Percentiles rank a stretch among this genome's conserved stretches.
Conservation (phyloP, 2,329 filamentous ascomycete species). For the Cyphellophora europaea region DNA sequence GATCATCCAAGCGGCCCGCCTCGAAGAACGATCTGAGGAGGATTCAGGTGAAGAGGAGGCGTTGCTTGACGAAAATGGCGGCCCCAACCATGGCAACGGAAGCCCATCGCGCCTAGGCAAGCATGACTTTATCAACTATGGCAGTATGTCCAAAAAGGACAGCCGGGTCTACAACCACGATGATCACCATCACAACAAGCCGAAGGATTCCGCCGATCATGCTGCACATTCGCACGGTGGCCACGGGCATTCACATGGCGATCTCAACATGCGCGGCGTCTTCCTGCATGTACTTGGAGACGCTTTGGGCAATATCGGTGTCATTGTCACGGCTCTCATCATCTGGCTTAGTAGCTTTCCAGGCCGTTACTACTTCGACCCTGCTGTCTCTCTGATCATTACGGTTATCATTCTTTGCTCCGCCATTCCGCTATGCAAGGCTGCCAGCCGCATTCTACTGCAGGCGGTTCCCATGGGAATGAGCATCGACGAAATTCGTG, state of each 20-base stretch:
- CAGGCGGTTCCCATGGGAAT: constrained; percentile 90
- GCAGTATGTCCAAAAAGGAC: constrained; percentile 17
- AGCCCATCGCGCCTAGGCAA: constrained; percentile 19
- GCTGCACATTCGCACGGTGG: constrained; percentile 42
- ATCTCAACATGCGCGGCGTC: constrained; percentile 86
- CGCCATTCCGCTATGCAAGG: constrained; percentile 42
- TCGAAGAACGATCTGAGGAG: constrained; percentile 44
- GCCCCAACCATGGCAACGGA: constrained; percentile 21
- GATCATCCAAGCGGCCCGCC: constrained; percentile 73
- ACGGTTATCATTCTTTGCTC: constrained; percentile 60
- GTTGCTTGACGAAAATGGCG: constrained; percentile 22
- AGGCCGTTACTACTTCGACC: constrained; percentile 82
- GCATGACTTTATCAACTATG: constrained; percentile 13
- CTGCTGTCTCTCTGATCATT: constrained; percentile 86
- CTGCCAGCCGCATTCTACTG: constrained; percentile 66
- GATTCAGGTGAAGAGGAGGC: constrained; percentile 31
- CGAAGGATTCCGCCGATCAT: constrained; percentile 44
- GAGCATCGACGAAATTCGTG: constrained; percentile 78
- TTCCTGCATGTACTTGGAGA: constrained; percentile 53
- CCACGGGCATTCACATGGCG: constrained; percentile 68
- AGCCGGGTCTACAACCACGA: constrained; percentile 43
- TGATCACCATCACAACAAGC: constrained; percentile 72
- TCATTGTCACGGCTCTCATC: constrained; percentile 58
- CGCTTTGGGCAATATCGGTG: constrained; percentile 38
- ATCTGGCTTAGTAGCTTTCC: constrained; percentile 85